Conservation (phyloP, 192 early-diverging fungal species). For the Umbelopsis sp. region DNA sequence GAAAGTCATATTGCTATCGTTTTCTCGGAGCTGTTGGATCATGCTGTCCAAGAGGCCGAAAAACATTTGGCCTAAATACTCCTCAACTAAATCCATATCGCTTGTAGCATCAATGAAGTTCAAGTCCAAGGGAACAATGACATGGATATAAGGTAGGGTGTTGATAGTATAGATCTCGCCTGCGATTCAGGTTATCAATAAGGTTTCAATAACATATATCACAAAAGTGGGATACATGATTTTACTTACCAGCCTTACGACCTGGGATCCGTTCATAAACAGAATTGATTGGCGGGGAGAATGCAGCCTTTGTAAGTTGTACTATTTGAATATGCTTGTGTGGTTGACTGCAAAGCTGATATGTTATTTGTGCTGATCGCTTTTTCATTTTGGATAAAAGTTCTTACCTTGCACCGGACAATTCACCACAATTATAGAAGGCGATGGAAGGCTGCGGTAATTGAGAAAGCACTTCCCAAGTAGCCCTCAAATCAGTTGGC, state of each 20-base stretch:
- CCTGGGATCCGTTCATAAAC: conserved; percentile 37
- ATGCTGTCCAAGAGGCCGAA: conserved; percentile 51
- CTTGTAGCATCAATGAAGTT: not conserved
- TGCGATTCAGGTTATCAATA: not conserved
- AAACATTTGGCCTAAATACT: conserved; percentile 49
- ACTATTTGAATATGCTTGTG: conserved; percentile 66
- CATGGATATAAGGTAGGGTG: conserved; percentile 45
- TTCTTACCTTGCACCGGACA: conserved; percentile 52
- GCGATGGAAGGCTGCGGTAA: conserved; percentile 33
- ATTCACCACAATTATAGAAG: conserved; percentile 60
- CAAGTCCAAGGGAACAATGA: conserved; percentile 37
- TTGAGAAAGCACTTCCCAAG: conserved; percentile 39
- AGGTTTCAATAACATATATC: not conserved
- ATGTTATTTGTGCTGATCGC: not conserved
- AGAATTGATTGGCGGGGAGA: conserved; percentile 43
- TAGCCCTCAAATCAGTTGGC: conserved; percentile 45
- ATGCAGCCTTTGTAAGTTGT: conserved; percentile 26
- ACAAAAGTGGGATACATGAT: not conserved
- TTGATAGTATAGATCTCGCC: conserved; percentile 52
- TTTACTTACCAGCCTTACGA: conserved; percentile 40
- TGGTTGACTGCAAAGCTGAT: conserved; percentile 41
- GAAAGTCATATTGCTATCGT: conserved; percentile 26
- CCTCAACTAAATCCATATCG: conserved; percentile 31
- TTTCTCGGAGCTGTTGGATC: conserved; percentile 47
- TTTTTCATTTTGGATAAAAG: not conserved